Base-by-base conservation (phyloP, 352 stramenopile species). In the Phytopythium cucurbitacearum region DNA sequence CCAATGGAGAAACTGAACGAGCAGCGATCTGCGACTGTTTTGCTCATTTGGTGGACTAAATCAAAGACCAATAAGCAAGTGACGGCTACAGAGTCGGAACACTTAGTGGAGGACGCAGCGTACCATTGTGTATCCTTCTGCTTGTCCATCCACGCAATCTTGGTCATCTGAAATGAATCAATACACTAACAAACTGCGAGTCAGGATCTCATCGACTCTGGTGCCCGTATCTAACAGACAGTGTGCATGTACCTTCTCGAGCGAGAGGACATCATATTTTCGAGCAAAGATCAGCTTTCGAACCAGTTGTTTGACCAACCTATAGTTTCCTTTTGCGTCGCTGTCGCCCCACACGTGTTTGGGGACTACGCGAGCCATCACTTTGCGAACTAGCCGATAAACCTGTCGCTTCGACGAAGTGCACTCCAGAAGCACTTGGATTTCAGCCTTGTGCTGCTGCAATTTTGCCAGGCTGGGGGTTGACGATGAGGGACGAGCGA, bases 41-140 rank as follows among this genome's bases (percentile, higher is more conserved):
- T 65, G 49, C 52, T 92, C 81, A 35, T 81, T 89, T 39, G 75
- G 75, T 43, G 75, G 73, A 16, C 73, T 91, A 51, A 42, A 42
- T 3, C 16, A 28, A 40, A n/a, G 10, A n/a, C 52, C 48, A 13
- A 10, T 15, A 34, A 40, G 43, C 2, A 52, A 41, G 44, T 40
- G 1, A 5, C 7, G 21, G 41, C 5, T 8, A 37, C 28, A 28
- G 7, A 39, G 7, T 56, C 11, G 21, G 21, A 28, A 2, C 21
- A 28, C 1, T 2, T 28, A 28, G 21, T 28, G 21, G 21, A 28
- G 21, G 21, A 28, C 21, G 21, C 21, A 28, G 21, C 10, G 7
- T 60, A 84, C 72, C 72, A 82, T 13, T 56, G 68, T 36, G 57
- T 66, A 7, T 34, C 33, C 9, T 46, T 64, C 2, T 36, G 40